These are phyloP conservation scores for Lantana camara DNA, from an alignment of 257 asterid genomes.

Conservation along the genomic window DNA sequence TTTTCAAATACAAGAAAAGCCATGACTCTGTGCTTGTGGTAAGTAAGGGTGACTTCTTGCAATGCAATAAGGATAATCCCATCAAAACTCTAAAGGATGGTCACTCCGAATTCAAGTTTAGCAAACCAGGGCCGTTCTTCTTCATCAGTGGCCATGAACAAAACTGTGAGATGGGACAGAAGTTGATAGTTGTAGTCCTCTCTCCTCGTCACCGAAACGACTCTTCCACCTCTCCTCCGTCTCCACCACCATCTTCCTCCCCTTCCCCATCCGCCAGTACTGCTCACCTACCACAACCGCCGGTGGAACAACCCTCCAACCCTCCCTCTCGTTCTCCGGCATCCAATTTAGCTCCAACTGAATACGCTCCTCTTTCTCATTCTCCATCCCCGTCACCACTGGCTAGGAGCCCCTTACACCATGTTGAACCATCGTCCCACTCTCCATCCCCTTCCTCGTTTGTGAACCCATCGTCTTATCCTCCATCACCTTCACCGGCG, in stretches of 20 bases:
- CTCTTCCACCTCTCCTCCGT: background rate
- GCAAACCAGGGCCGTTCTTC: slow-evolving; percentile 42
- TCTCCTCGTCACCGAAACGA: slow-evolving; percentile 18
- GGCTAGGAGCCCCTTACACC: background rate
- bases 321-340: slow-evolving; percentile 16
- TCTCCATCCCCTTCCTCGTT: slow-evolving; percentile 6
- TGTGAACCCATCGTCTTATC: too few relatives aligned
- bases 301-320: background rate
- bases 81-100: slow-evolving; percentile 32
- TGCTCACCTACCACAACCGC: background rate
- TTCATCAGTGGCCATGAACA: slow-evolving; percentile 58
- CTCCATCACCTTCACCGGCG: slow-evolving; percentile 11
- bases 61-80: slow-evolving; percentile 49
- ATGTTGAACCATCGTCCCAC: background rate
- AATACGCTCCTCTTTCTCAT: background rate
- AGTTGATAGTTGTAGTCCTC: slow-evolving; percentile 32
- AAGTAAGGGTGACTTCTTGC: slow-evolving; percentile 35
- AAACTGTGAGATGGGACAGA: slow-evolving; percentile 57
- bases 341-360: background rate
- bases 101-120: slow-evolving; percentile 36
- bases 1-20: slow-evolving; percentile 48
- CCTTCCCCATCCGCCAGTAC: background rate
- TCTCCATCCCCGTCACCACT: too few relatives aligned
- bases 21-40: slow-evolving; percentile 52
- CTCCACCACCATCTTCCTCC: too few relatives aligned